Evolutionary conservation across 768 basidiomycete species (phyloP), one percentile per base, ranked within the genome.

Genomic region (Lactarius evosmus): DNA sequence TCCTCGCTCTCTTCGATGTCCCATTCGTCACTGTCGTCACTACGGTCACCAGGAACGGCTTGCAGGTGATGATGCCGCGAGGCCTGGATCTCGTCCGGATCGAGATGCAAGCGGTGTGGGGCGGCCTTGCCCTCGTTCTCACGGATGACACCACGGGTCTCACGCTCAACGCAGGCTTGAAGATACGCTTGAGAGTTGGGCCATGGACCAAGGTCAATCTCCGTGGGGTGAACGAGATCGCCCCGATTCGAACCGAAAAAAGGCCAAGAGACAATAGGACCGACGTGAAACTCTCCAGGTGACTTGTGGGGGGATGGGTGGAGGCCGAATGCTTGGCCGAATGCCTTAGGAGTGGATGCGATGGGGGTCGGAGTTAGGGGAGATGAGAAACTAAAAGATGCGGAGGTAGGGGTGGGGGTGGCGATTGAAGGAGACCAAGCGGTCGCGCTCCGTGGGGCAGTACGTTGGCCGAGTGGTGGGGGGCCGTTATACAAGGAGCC

Each of bases 211-310:
- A 91, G 85, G 69, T 91, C 79, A 38, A 93, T 79, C 67, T 91
- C 89, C 25, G 78, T 75, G 3, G 85, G 86, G 67, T 88, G 87
- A 3, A 74, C 67, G 27, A 91, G 80, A 62, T 89, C 86, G 34
- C 91, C 91, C 44, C 92, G 82, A 67, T 87, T 85, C 4, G 89
- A 88, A 52, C 91, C 91, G 72, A 94, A 94, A 79, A 93, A 94
- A 1, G 91, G 88, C 91, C 92, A 94, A 3, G 91, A 92, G 56
- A 93, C 83, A 70, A 94, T 93, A 8, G 88, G 88, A 4, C 91
- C 91, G 50, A 93, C 79, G 56, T 86, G 83, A 73, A 81, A 83
- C 56, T 81, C 77, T 38, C 73, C 69, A 12, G 56, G 67, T 49
- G 29, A 66, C 40, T 61, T 61, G 69, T 51, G 65, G 65, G 52